Evolutionary conservation across 257 asterid species (phyloP), one percentile per base, ranked within the genome.

Genomic region (Petunia axillaris): DNA sequence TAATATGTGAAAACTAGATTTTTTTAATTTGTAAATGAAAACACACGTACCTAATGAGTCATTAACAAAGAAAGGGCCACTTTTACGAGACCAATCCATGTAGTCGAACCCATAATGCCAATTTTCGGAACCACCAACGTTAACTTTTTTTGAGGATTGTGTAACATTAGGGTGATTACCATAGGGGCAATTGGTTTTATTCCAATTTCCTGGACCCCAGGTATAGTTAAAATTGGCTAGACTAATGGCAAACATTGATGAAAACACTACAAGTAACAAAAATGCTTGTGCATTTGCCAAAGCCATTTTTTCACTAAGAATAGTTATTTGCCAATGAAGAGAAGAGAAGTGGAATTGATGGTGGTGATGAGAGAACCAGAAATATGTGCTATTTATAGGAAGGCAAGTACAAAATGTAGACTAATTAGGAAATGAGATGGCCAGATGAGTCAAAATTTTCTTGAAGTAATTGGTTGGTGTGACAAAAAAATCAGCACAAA

Each of bases 101-200:
- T 93, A 93, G 55, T 93, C 91, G 41, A 84, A 89, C 38, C 95
- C 97, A 50, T 87, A 93, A 4, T 38, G 94, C 98, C 98, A 93
- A 11, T 86, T 79, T 1, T 89, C 88, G 0, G 92, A 85, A 0
- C 95, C 98, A 0, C 95, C 97, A 6, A 93, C 93, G 0, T 85
- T 55, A 57, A 87, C 25, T n/a, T 40, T 83, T n/a, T 81, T 87
- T 37, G 90, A 82, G 16, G 85, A 78, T 60, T 77, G 84, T 43
- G 85, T 85, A 1, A 76, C 64, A 79, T 86, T 89, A 2, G 39
- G 81, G 86, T 75, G 90, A 6, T 86, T 64, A 64, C 54, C 75
- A 13, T 81, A 86, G 5, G 89, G 91, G 81, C 93, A 86, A 52
- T 63, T 82, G 35, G 82, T 79, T 14, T 40, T 37, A 4, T 70